phyloP scores from a whole-genome alignment of 2,329 filamentous ascomycete genomes.

The Orbilia javanica region DNA sequence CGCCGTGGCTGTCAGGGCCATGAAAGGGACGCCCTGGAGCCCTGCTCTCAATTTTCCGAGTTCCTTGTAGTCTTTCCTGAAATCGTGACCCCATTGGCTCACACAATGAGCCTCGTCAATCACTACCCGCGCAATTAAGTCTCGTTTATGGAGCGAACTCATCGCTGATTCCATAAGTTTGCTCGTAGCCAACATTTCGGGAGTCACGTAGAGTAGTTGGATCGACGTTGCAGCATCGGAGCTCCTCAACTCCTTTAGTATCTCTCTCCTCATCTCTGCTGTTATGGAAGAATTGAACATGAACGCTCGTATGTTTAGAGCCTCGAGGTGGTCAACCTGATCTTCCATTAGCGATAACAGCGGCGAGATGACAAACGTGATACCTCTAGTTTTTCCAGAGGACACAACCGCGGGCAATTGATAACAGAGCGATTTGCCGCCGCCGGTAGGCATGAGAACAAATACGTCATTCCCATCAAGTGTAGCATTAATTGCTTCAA shows the following conservation, averaged over 20 bases:
- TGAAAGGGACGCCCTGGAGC: constrained; percentile 85
- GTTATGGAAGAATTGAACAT: constrained; percentile 83
- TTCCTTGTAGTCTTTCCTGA: constrained; percentile 93
- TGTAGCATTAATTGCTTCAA: constrained; percentile 96
- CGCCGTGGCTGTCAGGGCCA: constrained; percentile 95
- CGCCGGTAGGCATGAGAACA: constrained; percentile 96
- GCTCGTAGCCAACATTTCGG: constrained; percentile 94
- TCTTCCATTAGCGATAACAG: constrained; percentile 97
- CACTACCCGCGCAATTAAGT: constrained; percentile 86
- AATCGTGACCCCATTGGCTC: constrained; percentile 99
- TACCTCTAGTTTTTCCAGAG: constrained; percentile 82
- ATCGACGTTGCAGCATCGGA: constrained; percentile 79
- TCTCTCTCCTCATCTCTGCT: constrained; percentile 73
- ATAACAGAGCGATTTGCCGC: constrained; percentile 96
- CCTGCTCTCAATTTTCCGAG: constrained; percentile 79
- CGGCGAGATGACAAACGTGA: constrained; percentile 95
- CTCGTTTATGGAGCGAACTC: constrained; percentile 75
- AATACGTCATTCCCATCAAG: constrained; percentile 89
- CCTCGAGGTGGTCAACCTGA: constrained; percentile 85
- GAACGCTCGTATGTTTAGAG: constrained; percentile 81
- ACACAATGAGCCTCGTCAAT: constrained; percentile 99
- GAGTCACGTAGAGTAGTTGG: constrained; percentile 92
- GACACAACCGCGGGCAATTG: constrained; percentile 89
- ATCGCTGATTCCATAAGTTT: constrained; percentile 76
- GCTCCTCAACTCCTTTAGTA: constrained; percentile 75